A percentile compares a stretch with the other conserved stretches of the same genome.
phyloP scores from a whole-genome alignment of 768 basidiomycete species.

The Suillus clintonianus region DNA sequence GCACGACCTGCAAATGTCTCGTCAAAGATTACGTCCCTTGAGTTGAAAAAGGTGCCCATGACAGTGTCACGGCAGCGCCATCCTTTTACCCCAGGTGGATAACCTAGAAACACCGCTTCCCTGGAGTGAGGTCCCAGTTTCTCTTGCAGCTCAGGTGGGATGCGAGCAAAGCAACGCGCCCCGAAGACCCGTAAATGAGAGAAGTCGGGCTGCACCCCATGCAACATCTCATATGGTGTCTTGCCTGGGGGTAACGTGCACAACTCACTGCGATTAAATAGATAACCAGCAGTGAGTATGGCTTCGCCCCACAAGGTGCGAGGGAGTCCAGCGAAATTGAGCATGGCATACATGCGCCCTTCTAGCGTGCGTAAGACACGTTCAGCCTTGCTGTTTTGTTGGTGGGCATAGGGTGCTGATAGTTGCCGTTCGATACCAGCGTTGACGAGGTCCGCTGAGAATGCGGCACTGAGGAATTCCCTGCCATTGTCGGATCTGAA shows the following conservation, averaged over 20 bases:
- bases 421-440: no score
- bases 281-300: background rate
- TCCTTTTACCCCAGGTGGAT: background rate
- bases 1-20: no score
- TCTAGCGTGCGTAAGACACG: slow-evolving; percentile 27
- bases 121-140: no score
- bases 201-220: background rate
- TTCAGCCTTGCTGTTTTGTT: slow-evolving; percentile 34
- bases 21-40: no score
- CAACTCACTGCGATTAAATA: background rate
- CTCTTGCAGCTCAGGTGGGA: no score
- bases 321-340: slow-evolving; percentile 20
- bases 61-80: no score
- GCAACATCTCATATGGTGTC: background rate
- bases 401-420: slow-evolving; percentile 31
- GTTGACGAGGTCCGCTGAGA: no score
- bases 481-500: no score
- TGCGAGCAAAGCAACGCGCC: no score
- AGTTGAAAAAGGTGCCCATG: no score
- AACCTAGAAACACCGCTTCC: background rate
- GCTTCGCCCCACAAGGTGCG: slow-evolving; percentile 15
- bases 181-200: no score
- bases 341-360: slow-evolving; percentile 20
- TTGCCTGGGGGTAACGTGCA: background rate
- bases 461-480: no score